These are phyloP conservation scores for Lentinula lateritia DNA, from an alignment of 768 basidiomycete genomes.

Conservation along the genomic window DNA sequence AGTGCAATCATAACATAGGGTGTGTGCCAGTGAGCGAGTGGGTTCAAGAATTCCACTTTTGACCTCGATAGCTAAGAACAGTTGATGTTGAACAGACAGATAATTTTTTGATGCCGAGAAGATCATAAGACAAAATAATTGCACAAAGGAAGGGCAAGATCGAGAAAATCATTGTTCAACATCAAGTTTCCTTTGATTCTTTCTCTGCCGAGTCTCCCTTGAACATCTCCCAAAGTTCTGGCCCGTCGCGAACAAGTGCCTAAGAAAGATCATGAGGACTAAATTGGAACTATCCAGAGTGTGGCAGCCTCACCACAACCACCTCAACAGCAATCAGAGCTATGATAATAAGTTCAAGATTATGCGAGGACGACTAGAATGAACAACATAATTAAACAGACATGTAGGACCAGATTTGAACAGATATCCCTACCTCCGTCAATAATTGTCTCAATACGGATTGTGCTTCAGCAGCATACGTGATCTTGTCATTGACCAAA, in stretches of 20 bases:
- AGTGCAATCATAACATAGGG: no score
- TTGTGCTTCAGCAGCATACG: constrained; percentile 85
- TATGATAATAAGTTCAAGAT: constrained; percentile 96
- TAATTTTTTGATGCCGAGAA: no score
- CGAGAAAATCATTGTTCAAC: no score
- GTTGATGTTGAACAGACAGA: no score
- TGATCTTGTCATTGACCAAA: constrained; percentile 88
- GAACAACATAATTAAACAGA: not conserved
- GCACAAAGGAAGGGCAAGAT: no score
- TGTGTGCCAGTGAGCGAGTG: no score
- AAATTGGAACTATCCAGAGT: not conserved
- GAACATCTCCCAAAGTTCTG: constrained; percentile 63
- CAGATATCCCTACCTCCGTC: constrained; percentile 56
- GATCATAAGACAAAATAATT: no score
- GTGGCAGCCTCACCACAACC: constrained; percentile 59
- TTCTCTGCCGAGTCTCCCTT: not conserved
- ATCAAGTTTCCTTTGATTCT: not conserved
- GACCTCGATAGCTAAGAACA: no score
- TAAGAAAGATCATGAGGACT: constrained; percentile 17
- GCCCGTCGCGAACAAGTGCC: constrained; percentile 75
- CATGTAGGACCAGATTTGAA: not conserved
- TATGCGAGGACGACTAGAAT: constrained; percentile 73
- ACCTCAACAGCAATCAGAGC: constrained; percentile 92
- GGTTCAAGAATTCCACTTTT: no score
- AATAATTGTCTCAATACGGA: constrained; percentile 84